Evolutionary conservation across 345 rosid genomes (phyloP).

Genomic region (Moricandia arvensis): DNA sequence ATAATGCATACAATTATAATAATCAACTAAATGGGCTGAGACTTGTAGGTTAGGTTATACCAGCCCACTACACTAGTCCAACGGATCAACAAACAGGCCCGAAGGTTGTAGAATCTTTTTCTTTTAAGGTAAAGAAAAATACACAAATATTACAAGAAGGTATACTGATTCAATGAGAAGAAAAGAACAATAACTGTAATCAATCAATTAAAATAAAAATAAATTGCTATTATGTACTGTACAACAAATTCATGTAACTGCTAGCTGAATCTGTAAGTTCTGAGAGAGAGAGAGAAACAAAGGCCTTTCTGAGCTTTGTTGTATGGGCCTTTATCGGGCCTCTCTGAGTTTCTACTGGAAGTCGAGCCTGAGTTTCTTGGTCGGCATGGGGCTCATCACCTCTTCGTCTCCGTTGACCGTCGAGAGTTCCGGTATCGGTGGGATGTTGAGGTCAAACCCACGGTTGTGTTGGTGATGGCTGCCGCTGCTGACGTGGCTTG

Average conservation of each 20-base stretch:
- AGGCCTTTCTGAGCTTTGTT: background rate
- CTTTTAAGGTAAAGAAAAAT: background rate
- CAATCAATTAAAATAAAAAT: background rate
- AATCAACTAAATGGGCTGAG: too few relatives aligned
- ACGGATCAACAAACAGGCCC: background rate
- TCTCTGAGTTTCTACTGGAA: background rate
- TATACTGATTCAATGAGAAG: background rate
- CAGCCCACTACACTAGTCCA: background rate
- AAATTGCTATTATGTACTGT: constrained; percentile 6
- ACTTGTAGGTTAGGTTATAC: too few relatives aligned
- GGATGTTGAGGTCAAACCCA: constrained; percentile 69
- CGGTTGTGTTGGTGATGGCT: constrained; percentile 38
- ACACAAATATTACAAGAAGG: background rate
- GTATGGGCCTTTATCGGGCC: too few relatives aligned
- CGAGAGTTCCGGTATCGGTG: constrained; percentile 58
- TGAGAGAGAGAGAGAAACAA: background rate
- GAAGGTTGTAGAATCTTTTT: background rate
- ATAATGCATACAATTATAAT: too few relatives aligned
- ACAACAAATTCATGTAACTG: background rate
- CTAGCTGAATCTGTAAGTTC: background rate
- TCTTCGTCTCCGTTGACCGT: constrained; percentile 46
- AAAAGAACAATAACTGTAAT: background rate
- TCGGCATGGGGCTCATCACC: constrained; percentile 56
- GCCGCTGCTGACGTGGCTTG: constrained; percentile 50
- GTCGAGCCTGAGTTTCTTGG: constrained; percentile 44